Conservation (phyloP, 805 yeast genomes). For the Saturnispora mendoncae region DNA sequence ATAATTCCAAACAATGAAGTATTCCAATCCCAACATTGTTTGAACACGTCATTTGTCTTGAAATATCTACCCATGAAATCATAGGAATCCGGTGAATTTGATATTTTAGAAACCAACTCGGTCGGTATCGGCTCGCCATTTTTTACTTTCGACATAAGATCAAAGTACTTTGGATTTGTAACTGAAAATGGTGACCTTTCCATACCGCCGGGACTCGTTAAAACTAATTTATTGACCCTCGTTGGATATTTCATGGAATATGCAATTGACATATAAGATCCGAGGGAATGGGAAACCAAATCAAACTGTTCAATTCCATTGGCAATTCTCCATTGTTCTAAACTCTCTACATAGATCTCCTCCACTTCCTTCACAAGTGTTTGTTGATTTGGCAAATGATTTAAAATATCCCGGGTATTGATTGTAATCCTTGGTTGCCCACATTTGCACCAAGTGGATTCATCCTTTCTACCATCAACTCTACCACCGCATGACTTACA, state of each 20-base stretch:
- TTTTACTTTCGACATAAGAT: slow-evolving; percentile 7
- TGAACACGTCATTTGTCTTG: slow-evolving; percentile 27
- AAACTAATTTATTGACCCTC: slow-evolving; percentile 42
- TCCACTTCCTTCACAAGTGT: slow-evolving; percentile 41
- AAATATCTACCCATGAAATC: slow-evolving; percentile 42
- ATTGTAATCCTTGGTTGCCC: slow-evolving; percentile 2
- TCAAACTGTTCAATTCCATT: slow-evolving; percentile 45
- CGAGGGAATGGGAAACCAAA: slow-evolving; percentile 70
- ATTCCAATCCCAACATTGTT: slow-evolving; percentile 33
- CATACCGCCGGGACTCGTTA: slow-evolving; percentile 73
- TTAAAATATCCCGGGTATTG: slow-evolving; percentile 9
- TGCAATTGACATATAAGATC: slow-evolving; percentile 63
- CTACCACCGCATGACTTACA: slow-evolving; percentile 13
- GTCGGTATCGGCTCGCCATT: slow-evolving; percentile 10
- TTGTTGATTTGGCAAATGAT: slow-evolving; percentile 27
- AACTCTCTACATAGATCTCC: slow-evolving; percentile 44
- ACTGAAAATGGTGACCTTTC: slow-evolving; percentile 61
- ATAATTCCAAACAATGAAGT: slow-evolving; percentile 42
- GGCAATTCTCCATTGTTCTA: slow-evolving; percentile 56
- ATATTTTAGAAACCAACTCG: slow-evolving; percentile 25
- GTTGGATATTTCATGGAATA: slow-evolving; percentile 54
- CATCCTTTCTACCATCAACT: slow-evolving; percentile 12
- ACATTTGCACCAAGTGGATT: slow-evolving; percentile 9
- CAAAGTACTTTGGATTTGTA: slow-evolving; percentile 29
- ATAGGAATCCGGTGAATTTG: slow-evolving; percentile 36